phyloP scores from a whole-genome alignment of 768 basidiomycete genomes.

The Collybiopsis luxurians region DNA sequence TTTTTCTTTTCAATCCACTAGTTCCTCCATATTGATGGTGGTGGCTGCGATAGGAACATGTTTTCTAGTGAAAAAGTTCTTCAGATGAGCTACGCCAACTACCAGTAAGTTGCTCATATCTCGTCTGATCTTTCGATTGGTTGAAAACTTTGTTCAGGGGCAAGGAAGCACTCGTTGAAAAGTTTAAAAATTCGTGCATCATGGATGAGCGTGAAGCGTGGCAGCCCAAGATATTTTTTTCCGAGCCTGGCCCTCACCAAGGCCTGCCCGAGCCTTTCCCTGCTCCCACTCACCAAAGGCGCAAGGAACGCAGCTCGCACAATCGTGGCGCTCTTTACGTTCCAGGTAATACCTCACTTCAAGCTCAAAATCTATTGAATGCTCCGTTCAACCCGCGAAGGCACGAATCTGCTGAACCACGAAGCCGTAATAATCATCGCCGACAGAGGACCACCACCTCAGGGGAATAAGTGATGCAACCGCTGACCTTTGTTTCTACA shows the following conservation, averaged over 20 bases:
- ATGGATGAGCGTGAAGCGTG: slow-evolving; percentile 85
- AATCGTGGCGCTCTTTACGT: slow-evolving; percentile 75
- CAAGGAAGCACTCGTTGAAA: slow-evolving; percentile 86
- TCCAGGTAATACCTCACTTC: slow-evolving; percentile 29
- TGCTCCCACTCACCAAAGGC: slow-evolving; percentile 72
- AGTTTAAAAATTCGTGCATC: slow-evolving; percentile 88
- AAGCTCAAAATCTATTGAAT: slow-evolving; percentile 12
- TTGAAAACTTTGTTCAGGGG: slow-evolving; percentile 41
- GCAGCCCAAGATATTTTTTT: slow-evolving; percentile 84
- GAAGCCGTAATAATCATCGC: not conserved
- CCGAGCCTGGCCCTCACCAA: slow-evolving; percentile 63
- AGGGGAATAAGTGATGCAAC: not conserved
- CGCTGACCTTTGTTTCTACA: too few species aligned
- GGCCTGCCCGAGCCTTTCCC: slow-evolving; percentile 83
- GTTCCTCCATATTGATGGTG: too few species aligned
- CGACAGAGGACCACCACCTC: not conserved
- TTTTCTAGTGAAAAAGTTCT: slow-evolving; percentile 89
- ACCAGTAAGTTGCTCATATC: slow-evolving; percentile 64
- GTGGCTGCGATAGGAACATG: slow-evolving; percentile 63
- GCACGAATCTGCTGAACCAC: not conserved
- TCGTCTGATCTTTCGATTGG: not conserved
- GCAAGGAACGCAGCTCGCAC: slow-evolving; percentile 80
- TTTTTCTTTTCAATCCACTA: too few species aligned
- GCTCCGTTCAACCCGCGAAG: not conserved
- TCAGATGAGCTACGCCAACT: slow-evolving; percentile 91